phyloP scores from a whole-genome alignment of 176 grass and related monocot species.

The Avena eriantha region DNA sequence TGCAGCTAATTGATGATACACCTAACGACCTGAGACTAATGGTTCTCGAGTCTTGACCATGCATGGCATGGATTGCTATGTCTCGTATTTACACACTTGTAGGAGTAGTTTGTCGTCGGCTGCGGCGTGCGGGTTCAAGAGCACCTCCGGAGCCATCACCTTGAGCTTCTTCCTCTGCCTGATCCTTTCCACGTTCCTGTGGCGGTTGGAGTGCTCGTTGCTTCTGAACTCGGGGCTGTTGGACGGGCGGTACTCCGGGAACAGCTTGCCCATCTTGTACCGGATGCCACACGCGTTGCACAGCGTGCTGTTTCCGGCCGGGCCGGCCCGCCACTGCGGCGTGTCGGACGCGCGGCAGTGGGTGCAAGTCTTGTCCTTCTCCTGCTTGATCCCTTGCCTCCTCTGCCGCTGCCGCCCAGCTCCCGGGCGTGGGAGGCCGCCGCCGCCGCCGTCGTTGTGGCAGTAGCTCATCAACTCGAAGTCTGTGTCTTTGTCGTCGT shows the following conservation, averaged over 20 bases:
- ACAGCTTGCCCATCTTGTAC: constrained; percentile 29
- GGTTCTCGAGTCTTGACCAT: not conserved
- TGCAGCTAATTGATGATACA: constrained; percentile 3
- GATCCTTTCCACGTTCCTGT: constrained; percentile 45
- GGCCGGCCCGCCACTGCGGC: constrained; percentile 69
- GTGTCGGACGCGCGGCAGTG: constrained; percentile 51
- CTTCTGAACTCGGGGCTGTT: constrained; percentile 51
- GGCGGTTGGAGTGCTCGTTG: constrained; percentile 55
- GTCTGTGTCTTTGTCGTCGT: not conserved
- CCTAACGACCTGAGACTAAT: not conserved
- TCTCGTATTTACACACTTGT: constrained; percentile 28
- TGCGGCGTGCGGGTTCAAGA: not conserved
- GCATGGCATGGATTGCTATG: constrained; percentile 12
- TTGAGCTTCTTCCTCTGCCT: constrained; percentile 21
- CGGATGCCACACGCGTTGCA: constrained; percentile 74
- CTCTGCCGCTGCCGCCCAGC: constrained; percentile 1
- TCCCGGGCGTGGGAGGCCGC: not conserved
- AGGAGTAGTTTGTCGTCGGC: not conserved
- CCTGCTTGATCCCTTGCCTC: not conserved
- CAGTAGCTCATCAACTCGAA: no score
- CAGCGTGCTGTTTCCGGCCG: constrained; percentile 56
- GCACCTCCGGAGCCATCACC: not conserved
- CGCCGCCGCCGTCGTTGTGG: no score
- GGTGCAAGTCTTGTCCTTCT: constrained; percentile 8
- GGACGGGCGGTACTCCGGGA: constrained; percentile 56